Conservation (phyloP, 2,329 filamentous ascomycete species). For the Ophiocordyceps polyrhachis-furcata region DNA sequence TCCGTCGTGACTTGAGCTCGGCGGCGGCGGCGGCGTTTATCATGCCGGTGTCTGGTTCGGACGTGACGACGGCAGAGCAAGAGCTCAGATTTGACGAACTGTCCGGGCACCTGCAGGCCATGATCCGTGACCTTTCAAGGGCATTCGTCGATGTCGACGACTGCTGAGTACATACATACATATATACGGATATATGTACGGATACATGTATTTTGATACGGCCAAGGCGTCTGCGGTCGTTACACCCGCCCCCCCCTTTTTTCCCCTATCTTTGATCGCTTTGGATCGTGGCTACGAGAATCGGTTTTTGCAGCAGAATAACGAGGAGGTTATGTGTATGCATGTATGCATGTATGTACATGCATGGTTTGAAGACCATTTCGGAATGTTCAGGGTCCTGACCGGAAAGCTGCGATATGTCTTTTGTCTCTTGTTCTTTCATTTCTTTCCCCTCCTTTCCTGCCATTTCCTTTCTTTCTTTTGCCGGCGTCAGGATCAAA, state of each 20-base stretch:
- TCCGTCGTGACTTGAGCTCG: constrained; percentile 3
- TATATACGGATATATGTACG: too few species aligned
- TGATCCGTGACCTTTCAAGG: neutral
- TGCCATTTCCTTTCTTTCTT: neutral
- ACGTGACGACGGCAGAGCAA: neutral
- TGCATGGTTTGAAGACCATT: too few species aligned
- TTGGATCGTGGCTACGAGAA: too few species aligned
- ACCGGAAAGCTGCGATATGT: neutral
- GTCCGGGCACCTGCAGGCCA: neutral
- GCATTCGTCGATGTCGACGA: neutral
- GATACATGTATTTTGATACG: too few species aligned
- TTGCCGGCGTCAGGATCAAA: neutral
- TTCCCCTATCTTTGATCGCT: neutral
- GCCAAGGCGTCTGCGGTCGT: neutral
- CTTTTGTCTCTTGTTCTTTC: neutral
- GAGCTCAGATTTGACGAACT: neutral
- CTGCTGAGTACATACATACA: neutral
- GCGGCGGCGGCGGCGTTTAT: constrained; percentile 5
- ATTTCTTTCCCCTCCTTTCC: neutral
- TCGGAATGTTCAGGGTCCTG: neutral
- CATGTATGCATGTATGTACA: too few species aligned
- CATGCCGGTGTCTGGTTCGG: constrained; percentile 4
- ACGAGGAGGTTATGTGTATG: too few species aligned
- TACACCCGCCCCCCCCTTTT: neutral
- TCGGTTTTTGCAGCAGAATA: too few species aligned